Evolutionary conservation across 140 eudicot genomes (phyloP).

Genomic region (Ambrosia hybrid): DNA sequence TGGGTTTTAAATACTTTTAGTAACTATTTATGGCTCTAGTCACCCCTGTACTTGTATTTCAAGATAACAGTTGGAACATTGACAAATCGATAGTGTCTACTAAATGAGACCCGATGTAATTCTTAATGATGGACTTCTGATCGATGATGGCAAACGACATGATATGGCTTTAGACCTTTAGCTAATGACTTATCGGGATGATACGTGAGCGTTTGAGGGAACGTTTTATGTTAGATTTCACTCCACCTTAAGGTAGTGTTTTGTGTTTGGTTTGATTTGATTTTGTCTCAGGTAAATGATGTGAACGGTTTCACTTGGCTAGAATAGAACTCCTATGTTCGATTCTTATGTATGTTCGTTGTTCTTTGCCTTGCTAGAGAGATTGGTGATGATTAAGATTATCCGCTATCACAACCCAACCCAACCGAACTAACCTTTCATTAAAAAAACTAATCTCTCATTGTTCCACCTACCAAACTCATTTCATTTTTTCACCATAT

Average conservation of each 20-base stretch:
- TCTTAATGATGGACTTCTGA: not conserved
- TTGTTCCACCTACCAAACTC: too few species aligned
- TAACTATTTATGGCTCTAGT: slow-evolving; percentile 11
- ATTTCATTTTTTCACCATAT: too few species aligned
- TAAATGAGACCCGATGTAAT: not conserved
- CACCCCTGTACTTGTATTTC: slow-evolving; percentile 12
- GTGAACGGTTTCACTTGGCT: too few species aligned
- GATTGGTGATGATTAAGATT: too few species aligned
- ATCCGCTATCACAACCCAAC: too few species aligned
- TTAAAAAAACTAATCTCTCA: too few species aligned
- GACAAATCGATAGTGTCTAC: not conserved
- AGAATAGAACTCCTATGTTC: too few species aligned
- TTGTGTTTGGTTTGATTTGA: not conserved
- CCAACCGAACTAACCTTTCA: too few species aligned
- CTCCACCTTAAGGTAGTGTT: not conserved
- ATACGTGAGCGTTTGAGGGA: too few species aligned
- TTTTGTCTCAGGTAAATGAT: too few species aligned
- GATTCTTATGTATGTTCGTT: too few species aligned
- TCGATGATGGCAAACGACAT: not conserved
- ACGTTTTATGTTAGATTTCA: not conserved
- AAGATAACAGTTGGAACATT: slow-evolving; percentile 9
- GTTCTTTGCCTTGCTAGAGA: too few species aligned
- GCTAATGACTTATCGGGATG: not conserved
- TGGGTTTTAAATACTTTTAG: slow-evolving; percentile 10
- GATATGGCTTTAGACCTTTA: not conserved